Base-by-base conservation (phyloP, 148 eudicot genomes). In the Chenopodium quinoa region DNA sequence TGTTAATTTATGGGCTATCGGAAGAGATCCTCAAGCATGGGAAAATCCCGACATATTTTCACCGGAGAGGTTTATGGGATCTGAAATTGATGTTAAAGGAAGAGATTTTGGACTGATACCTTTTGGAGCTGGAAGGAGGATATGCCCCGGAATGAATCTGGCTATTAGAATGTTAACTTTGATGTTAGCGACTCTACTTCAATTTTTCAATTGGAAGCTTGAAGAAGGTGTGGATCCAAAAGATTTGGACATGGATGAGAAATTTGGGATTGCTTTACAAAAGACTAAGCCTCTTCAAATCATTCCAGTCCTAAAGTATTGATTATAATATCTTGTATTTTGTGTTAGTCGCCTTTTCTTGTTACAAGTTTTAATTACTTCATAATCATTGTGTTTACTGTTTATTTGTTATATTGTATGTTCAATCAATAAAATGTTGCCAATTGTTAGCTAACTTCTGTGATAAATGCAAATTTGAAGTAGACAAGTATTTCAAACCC, bases 1-100 rank as follows among this genome's bases (percentile, higher is more conserved):
- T 0, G 91, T 92, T 0, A 92, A 92, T 14, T 87, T 86, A 8
- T 92, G 95, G 95, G 95, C 91, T 0, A 88, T 92, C 1, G 92
- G 91, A 12, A 82, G 91, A 0, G 93, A 92, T 79, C 89, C 88
- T 1, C 68, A 65, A 1, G 86, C 76, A 0, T 92, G 95, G 93
- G n/a, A 75, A 17, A 84, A 86, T 23, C 86, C 95, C 0, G 78
- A 80, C 13, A 48, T 34, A 0, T 92, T 92, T 54, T 79, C 40
- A 8, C 95, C 95, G 0, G 93, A 92, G 68, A 88, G 95, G 78
- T 92, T 92, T 65, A 14, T 89, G 78, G 87, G 84, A 0, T 82
- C 73, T 0, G 79, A 80, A 14, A 64, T 83, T 56, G 92, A 92
- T 77, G 85, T 82, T 11, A 89, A 85, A 76, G 92, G 92, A 0